These are phyloP conservation scores for Talaromyces proteolyticus DNA, from an alignment of 495 filamentous ascomycete genomes.

Conservation along the genomic window DNA sequence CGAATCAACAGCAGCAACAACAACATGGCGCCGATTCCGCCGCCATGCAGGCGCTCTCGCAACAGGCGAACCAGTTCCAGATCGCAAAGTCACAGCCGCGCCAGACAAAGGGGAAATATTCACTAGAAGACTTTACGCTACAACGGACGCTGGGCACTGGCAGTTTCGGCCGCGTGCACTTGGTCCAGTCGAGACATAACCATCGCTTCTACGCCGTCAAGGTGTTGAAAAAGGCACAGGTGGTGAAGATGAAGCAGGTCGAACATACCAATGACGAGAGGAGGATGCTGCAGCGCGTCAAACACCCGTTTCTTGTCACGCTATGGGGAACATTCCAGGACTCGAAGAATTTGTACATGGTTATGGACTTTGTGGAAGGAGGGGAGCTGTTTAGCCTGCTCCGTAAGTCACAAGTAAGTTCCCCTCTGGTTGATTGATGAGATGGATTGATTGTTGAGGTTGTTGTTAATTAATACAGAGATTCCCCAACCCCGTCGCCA, in stretches of 20 bases:
- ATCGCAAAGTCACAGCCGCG: slow-evolving; percentile 38
- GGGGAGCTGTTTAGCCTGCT: slow-evolving; percentile 94
- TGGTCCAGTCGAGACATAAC: slow-evolving; percentile 96
- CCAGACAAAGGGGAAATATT: slow-evolving; percentile 96
- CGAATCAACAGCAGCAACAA: slow-evolving; percentile 7
- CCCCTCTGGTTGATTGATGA: neutral
- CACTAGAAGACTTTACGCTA: slow-evolving; percentile 79
- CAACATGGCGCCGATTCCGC: slow-evolving; percentile 8
- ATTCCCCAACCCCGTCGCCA: slow-evolving; percentile 97
- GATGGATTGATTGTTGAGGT: too few relatives aligned
- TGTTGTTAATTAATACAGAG: slow-evolving; percentile 55
- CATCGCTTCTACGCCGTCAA: slow-evolving; percentile 97
- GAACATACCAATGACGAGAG: slow-evolving; percentile 98
- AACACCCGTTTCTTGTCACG: slow-evolving; percentile 95
- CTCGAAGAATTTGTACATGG: slow-evolving; percentile 94
- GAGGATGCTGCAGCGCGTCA: slow-evolving; percentile 87
- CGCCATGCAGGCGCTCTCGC: slow-evolving; percentile 7
- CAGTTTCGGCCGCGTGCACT: slow-evolving; percentile 92
- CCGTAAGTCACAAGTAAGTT: slow-evolving; percentile 88
- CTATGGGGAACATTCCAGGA: slow-evolving; percentile 99
- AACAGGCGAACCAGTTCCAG: too few relatives aligned
- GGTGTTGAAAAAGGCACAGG: slow-evolving; percentile 95
- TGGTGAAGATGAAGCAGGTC: slow-evolving; percentile 99
- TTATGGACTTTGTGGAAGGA: slow-evolving; percentile 99
- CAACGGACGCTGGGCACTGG: slow-evolving; percentile 91